phyloP scores from a whole-genome alignment of 345 rosid genomes.

The Heritiera littoralis region DNA sequence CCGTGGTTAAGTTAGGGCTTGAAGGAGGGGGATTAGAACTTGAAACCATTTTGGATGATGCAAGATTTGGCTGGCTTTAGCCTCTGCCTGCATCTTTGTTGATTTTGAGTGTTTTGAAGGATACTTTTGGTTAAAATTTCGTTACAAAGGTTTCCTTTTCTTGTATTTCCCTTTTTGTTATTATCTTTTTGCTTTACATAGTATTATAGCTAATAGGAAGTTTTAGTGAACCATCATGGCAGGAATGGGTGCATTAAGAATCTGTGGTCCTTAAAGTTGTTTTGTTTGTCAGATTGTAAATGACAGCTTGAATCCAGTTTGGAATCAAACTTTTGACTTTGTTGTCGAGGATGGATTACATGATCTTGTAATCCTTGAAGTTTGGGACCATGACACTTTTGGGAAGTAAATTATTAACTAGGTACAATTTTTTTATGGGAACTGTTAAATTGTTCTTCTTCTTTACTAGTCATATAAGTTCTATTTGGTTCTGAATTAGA shows the following conservation, averaged over 20 bases:
- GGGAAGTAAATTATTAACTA: conserved; percentile 65
- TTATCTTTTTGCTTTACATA: not conserved
- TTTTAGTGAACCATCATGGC: not conserved
- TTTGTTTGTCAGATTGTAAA: conserved; percentile 70
- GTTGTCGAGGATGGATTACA: conserved; percentile 97
- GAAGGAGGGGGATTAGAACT: not conserved
- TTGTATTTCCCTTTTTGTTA: not conserved
- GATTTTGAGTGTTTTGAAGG: not conserved
- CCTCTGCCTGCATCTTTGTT: not conserved
- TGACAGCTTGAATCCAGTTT: conserved; percentile 85
- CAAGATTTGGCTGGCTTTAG: no score
- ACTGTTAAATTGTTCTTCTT: not conserved
- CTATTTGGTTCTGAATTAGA: not conserved
- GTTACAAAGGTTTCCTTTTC: not conserved
- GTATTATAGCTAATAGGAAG: not conserved
- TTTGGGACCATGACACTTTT: conserved; percentile 96
- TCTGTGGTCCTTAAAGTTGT: conserved; percentile 10
- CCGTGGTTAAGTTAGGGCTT: not conserved
- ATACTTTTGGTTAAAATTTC: not conserved
- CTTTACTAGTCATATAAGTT: not conserved
- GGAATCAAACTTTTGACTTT: conserved; percentile 98
- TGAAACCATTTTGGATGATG: not conserved
- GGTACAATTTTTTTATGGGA: not conserved
- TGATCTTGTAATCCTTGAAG: conserved; percentile 90
- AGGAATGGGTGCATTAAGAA: not conserved